phyloP scores from a whole-genome alignment of 148 eudicot genomes.

The Chenopodium suecicum region DNA sequence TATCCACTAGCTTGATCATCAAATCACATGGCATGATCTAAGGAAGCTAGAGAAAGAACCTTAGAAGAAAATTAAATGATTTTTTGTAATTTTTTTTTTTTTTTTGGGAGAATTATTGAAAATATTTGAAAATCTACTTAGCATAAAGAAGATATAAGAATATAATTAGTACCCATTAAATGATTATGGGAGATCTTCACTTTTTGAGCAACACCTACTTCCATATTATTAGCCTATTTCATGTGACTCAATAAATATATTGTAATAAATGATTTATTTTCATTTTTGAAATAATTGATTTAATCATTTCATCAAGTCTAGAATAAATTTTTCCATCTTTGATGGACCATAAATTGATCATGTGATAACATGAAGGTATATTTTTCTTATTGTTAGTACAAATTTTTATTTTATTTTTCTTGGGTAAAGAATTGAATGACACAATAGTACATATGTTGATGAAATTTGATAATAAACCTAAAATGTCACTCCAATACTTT shows the following conservation, averaged over 20 bases:
- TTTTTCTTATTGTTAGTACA: background rate
- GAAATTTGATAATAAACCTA: too few relatives aligned
- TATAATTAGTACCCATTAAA: background rate
- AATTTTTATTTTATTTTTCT: background rate
- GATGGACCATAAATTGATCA: background rate
- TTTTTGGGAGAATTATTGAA: slow-evolving; percentile 13
- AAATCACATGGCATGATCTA: slow-evolving; percentile 15
- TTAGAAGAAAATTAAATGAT: background rate
- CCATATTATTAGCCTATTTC: slow-evolving; percentile 11
- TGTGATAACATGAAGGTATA: slow-evolving; percentile 6
- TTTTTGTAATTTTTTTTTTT: background rate
- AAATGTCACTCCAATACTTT: too few relatives aligned
- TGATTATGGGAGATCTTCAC: slow-evolving; percentile 19
- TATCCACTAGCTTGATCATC: background rate
- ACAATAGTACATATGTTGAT: too few relatives aligned
- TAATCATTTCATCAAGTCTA: background rate
- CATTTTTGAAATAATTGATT: too few relatives aligned
- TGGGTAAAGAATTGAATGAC: too few relatives aligned
- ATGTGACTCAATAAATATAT: slow-evolving; percentile 9
- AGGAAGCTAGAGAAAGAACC: background rate
- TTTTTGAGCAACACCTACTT: slow-evolving; percentile 23
- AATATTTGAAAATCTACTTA: background rate
- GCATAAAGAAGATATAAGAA: background rate
- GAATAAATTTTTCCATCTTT: background rate
- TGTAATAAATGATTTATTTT: background rate